phyloP scores from a whole-genome alignment of 129 eudicot species.

The Logfia minima region DNA sequence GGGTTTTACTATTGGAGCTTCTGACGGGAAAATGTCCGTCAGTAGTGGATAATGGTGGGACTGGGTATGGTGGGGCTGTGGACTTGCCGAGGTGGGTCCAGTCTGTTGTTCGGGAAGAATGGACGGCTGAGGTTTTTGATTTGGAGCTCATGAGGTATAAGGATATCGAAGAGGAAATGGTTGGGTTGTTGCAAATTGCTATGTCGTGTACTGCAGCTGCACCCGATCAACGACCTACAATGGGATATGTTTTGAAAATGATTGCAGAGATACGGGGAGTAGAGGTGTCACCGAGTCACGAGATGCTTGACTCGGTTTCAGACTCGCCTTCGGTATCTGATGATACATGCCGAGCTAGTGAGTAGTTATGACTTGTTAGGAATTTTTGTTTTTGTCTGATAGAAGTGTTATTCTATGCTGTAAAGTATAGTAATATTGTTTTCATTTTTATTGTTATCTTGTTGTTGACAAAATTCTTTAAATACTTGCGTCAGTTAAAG shows the following conservation, averaged over 20 bases:
- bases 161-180: constrained; percentile 61
- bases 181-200: constrained; percentile 51
- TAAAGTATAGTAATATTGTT: constrained; percentile 30
- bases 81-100: constrained; percentile 51
- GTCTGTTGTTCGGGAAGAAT: not conserved
- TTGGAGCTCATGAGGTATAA: constrained; percentile 54
- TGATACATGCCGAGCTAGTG: constrained; percentile 55
- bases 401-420: constrained; percentile 27
- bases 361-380: constrained; percentile 32
- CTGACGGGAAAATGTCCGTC: constrained; percentile 69
- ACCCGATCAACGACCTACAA: constrained; percentile 50
- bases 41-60: constrained; percentile 43
- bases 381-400: constrained; percentile 18
- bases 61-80: constrained; percentile 53
- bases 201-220: constrained; percentile 50
- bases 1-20: constrained; percentile 53
- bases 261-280: constrained; percentile 70
- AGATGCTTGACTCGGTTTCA: constrained; percentile 58
- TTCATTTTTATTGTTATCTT: not conserved
- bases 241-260: constrained; percentile 48
- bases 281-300: constrained; percentile 66
- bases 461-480: constrained; percentile 21
- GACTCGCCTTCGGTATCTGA: constrained; percentile 80
- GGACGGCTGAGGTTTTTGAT: constrained; percentile 63
- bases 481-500: not conserved